A percentile compares a stretch with the other conserved stretches of the same genome.
Conservation (phyloP, 1,139 yeast genomes). For the Blastobotrys proliferans region DNA sequence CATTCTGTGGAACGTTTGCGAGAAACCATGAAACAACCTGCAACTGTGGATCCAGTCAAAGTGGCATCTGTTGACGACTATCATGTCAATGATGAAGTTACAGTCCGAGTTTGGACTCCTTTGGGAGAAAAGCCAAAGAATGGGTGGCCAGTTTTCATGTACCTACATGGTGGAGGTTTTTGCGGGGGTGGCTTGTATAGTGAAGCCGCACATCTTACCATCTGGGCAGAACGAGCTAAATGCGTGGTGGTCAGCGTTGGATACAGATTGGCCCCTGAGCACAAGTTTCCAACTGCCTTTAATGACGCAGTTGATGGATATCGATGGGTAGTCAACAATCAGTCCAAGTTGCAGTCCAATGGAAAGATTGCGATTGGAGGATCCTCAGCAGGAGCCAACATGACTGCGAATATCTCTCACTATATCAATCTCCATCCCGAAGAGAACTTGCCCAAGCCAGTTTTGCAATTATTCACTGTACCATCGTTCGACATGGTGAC, state of each 20-base stretch:
- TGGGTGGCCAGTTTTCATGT: constrained; percentile 14
- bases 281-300: constrained; percentile 46
- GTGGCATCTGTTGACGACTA: too few species aligned
- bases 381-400: constrained; percentile 46
- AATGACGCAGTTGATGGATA: constrained; percentile 44
- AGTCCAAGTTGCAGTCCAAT: constrained; percentile 28
- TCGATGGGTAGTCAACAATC: constrained; percentile 19
- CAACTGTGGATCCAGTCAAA: too few species aligned
- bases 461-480: constrained; percentile 42
- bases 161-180: constrained; percentile 16
- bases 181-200: too few species aligned
- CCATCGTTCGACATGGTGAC: constrained; percentile 28
- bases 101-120: too few species aligned
- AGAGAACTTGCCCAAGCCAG: constrained; percentile 23
- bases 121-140: too few species aligned
- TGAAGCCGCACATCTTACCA: too few species aligned
- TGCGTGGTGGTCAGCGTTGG: constrained; percentile 29
- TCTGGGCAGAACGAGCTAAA: constrained; percentile 10
- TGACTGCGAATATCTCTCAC: constrained; percentile 35
- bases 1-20: too few species aligned
- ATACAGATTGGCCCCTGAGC: constrained; percentile 47
- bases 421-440: too few species aligned
- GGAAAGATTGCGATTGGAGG: constrained; percentile 42
- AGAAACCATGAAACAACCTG: too few species aligned
- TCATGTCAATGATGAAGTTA: too few species aligned